phyloP scores from a whole-genome alignment of 2,329 filamentous ascomycete species.

The Diaporthe citriasiana region DNA sequence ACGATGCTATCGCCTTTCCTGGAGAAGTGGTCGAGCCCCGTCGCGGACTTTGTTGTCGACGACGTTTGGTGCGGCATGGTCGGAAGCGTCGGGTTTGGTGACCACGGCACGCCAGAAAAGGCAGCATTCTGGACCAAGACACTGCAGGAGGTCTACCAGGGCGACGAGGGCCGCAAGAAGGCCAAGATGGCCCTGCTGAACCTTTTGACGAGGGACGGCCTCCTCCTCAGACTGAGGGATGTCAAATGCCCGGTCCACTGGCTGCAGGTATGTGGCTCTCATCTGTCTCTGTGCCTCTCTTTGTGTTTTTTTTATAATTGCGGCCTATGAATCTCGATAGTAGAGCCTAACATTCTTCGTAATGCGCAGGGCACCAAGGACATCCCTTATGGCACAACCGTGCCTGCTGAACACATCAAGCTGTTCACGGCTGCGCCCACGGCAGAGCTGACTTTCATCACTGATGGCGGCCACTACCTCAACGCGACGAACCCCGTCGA shows the following conservation, averaged over 20 bases:
- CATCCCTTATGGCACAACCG: constrained; percentile 56
- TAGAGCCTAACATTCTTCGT: not conserved
- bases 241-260: constrained; percentile 66
- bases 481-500: constrained; percentile 64
- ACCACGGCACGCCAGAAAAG: constrained; percentile 53
- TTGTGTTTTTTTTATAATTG: not conserved
- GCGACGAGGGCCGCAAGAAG: constrained; percentile 65
- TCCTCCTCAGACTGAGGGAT: constrained; percentile 60
- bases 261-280: constrained; percentile 60
- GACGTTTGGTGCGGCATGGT: constrained; percentile 62
- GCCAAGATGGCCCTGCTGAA: constrained; percentile 60
- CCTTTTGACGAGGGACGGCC: constrained; percentile 62
- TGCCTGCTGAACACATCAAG: constrained; percentile 64
- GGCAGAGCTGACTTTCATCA: constrained; percentile 58
- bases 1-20: constrained; percentile 58
- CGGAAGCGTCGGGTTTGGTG: constrained; percentile 60
- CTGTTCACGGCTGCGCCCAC: constrained; percentile 62
- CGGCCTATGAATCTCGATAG: not conserved
- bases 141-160: constrained; percentile 61
- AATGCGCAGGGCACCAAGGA: constrained; percentile 59
- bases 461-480: constrained; percentile 64
- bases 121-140: constrained; percentile 62
- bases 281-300: not conserved
- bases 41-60: constrained; percentile 63
- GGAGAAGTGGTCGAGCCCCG: constrained; percentile 56